Evolutionary conservation across 2,329 filamentous ascomycete species (phyloP).

Genomic region (Ascochyta lentis): DNA sequence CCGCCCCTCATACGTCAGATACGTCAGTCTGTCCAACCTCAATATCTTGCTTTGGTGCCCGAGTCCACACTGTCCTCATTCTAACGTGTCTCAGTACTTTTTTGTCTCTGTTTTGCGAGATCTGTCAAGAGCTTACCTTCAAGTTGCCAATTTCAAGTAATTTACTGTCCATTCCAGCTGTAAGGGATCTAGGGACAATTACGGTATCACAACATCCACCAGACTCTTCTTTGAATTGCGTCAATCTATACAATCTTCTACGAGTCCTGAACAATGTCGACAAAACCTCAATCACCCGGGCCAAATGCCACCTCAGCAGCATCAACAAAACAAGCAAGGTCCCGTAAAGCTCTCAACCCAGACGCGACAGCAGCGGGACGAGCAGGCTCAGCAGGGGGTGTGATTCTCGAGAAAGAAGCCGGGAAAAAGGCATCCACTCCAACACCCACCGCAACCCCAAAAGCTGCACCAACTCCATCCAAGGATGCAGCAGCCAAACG

Average conservation of each 20-base stretch:
- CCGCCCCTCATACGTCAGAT: conserved; percentile 48
- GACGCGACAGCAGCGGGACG: conserved; percentile 17
- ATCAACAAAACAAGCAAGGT: conserved; percentile 29
- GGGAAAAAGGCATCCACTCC: conserved; percentile 10
- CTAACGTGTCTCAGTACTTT: background rate
- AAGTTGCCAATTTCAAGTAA: background rate
- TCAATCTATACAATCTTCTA: background rate
- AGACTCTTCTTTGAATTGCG: background rate
- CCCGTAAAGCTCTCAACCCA: conserved; percentile 29
- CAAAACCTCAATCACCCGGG: conserved; percentile 35
- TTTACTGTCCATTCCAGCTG: background rate
- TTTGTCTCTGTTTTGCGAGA: background rate
- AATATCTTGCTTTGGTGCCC: conserved; percentile 35
- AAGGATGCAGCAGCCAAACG: conserved; percentile 25
- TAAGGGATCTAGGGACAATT: background rate
- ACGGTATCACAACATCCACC: background rate
- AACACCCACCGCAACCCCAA: conserved; percentile 3
- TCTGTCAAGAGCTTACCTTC: too few species aligned
- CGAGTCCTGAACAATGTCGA: conserved; percentile 25
- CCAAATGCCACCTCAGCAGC: conserved; percentile 28
- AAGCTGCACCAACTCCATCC: conserved; percentile 13
- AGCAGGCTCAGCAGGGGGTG: conserved; percentile 40
- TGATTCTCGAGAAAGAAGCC: conserved; percentile 31
- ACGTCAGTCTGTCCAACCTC: conserved; percentile 45
- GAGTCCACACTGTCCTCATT: background rate